phyloP scores from a whole-genome alignment of 371 early-diverging fungal species.

The Nematocida sp. region DNA sequence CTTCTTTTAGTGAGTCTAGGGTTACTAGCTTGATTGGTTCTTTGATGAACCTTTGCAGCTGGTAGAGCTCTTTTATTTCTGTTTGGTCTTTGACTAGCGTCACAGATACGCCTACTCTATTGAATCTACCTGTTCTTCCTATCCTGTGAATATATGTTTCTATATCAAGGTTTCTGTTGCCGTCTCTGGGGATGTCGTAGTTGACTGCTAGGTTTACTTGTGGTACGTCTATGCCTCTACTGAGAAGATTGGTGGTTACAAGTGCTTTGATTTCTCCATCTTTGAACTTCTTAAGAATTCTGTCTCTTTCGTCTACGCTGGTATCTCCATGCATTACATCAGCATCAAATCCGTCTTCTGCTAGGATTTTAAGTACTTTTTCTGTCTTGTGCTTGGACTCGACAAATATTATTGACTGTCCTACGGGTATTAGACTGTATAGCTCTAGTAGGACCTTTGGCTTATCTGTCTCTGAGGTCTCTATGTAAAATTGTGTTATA shows the following conservation, averaged over 20 bases:
- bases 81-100: conserved; percentile 72
- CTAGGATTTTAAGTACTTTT: conserved; percentile 70
- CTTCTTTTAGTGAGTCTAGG: conserved; percentile 46
- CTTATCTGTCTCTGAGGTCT: conserved; percentile 70
- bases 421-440: conserved; percentile 67
- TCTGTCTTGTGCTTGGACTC: conserved; percentile 73
- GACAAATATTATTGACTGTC: conserved; percentile 92
- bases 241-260: conserved; percentile 63
- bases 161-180: conserved; percentile 68
- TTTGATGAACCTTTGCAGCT: conserved; percentile 34
- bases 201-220: conserved; percentile 92
- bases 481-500: conserved; percentile 90
- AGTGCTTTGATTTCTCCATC: conserved; percentile 80
- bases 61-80: conserved; percentile 46
- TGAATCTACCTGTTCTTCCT: conserved; percentile 94
- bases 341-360: conserved; percentile 74
- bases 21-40: conserved; percentile 50
- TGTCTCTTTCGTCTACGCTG: conserved; percentile 74
- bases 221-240: conserved; percentile 64
- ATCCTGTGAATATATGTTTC: conserved; percentile 95
- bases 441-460: conserved; percentile 75
- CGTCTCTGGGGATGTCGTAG: conserved; percentile 78
- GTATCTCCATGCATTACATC: conserved; percentile 78
- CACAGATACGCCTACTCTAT: conserved; percentile 83
- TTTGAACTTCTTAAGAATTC: conserved; percentile 82